A percentile compares a stretch with the other conserved stretches of the same genome.
phyloP scores from a whole-genome alignment of 78 protist species.

The Speleostelium caveatum region DNA sequence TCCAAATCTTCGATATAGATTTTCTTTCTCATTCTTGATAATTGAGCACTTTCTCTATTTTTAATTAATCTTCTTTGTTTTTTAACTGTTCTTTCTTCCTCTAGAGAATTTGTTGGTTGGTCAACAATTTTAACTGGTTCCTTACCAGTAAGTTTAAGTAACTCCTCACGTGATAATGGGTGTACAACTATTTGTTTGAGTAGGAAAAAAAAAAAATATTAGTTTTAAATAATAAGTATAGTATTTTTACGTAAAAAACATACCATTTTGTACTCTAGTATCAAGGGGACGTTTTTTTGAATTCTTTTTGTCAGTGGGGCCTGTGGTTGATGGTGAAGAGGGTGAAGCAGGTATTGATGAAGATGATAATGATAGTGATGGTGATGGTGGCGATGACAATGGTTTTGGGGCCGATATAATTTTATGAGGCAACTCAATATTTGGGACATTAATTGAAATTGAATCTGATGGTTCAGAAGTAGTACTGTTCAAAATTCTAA shows the following conservation, averaged over 20 bases:
- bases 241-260: background rate
- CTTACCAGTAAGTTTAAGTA: conserved; percentile 58
- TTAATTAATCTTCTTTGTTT: conserved; percentile 81
- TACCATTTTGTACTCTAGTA: conserved; percentile 67
- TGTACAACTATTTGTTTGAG: conserved; percentile 65
- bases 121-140: conserved; percentile 55
- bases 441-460: background rate
- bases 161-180: conserved; percentile 72
- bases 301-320: background rate
- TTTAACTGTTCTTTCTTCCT: conserved; percentile 63
- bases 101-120: conserved; percentile 10
- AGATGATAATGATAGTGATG: conserved; percentile 2
- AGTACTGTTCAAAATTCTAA: too few relatives aligned
- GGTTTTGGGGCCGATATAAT: background rate
- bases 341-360: background rate
- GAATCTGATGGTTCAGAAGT: background rate
- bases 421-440: background rate
- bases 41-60: conserved; percentile 80
- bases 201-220: background rate
- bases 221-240: background rate
- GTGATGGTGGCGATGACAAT: conserved; percentile 2
- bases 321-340: background rate
- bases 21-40: conserved; percentile 81
- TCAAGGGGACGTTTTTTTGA: conserved; percentile 55
- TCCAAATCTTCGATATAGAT: conserved; percentile 73